Conservation (phyloP, 352 stramenopile species). For the Phytophthora vignae region DNA sequence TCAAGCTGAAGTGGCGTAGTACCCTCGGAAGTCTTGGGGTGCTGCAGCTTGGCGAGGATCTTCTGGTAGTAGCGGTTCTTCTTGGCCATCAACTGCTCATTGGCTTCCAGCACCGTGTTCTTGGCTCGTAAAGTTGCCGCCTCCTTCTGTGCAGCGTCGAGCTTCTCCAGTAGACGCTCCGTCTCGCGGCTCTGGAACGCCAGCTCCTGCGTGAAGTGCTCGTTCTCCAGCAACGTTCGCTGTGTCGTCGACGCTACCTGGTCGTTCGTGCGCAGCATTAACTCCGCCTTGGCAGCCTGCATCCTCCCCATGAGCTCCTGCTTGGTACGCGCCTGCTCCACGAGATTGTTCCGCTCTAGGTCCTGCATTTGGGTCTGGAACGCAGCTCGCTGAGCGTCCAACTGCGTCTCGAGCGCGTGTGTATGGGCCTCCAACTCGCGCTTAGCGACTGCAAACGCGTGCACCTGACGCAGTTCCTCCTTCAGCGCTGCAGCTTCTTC, state of each 20-base stretch:
- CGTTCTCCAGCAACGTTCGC: constrained; percentile 85
- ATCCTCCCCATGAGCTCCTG: constrained; percentile 70
- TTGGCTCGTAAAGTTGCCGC: constrained; percentile 51
- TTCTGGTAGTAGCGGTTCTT: constrained; percentile 82
- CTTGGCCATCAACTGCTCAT: constrained; percentile 62
- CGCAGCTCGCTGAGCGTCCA: constrained; percentile 38
- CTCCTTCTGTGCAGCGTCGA: constrained; percentile 56
- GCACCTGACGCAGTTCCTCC: constrained; percentile 56
- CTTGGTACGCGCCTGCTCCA: constrained; percentile 75
- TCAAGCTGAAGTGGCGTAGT: constrained; percentile 13
- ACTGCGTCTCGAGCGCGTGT: constrained; percentile 38
- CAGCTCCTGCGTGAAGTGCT: constrained; percentile 77
- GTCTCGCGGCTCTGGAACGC: constrained; percentile 78
- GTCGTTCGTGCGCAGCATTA: constrained; percentile 66
- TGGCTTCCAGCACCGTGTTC: constrained; percentile 61
- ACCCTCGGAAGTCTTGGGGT: neutral
- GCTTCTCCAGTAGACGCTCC: constrained; percentile 67
- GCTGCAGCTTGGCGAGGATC: constrained; percentile 65
- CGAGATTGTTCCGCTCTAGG: constrained; percentile 66
- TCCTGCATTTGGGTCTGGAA: constrained; percentile 50
- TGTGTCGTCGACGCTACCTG: constrained; percentile 78
- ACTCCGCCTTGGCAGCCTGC: constrained; percentile 60
- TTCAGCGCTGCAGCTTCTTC: constrained; percentile 33
- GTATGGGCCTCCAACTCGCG: constrained; percentile 51
- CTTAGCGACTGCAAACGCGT: constrained; percentile 67